phyloP scores from a whole-genome alignment of 2,329 filamentous ascomycete species.

The Fusarium verrucosum region DNA sequence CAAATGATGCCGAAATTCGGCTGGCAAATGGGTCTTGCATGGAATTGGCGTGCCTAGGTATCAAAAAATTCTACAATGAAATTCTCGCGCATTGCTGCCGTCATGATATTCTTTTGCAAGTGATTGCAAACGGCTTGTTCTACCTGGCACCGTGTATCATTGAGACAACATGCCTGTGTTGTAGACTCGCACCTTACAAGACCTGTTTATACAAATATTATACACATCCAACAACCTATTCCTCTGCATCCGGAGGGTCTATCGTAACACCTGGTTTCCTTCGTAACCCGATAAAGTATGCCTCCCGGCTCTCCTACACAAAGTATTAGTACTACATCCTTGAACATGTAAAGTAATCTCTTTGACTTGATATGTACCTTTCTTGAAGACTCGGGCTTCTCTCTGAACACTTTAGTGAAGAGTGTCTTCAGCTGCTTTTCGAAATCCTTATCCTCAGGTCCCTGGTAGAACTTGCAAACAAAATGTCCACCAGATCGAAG shows the following conservation, averaged over 20 bases:
- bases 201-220: not conserved
- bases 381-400: constrained; percentile 92
- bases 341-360: not conserved
- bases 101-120: constrained; percentile 29
- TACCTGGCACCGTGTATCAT: not conserved
- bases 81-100: constrained; percentile 44
- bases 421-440: constrained; percentile 78
- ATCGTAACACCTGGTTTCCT: constrained; percentile 63
- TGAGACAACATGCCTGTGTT: not conserved
- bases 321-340: constrained; percentile 1
- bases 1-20: constrained; percentile 45
- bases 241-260: constrained; percentile 5
- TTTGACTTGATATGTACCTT: constrained; percentile 62
- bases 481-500: constrained; percentile 86
- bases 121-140: not conserved
- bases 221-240: not conserved
- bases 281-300: constrained; percentile 82
- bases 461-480: constrained; percentile 97
- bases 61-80: constrained; percentile 53
- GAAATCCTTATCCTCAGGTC: constrained; percentile 81
- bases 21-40: constrained; percentile 52
- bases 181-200: too few species aligned
- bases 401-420: constrained; percentile 81
- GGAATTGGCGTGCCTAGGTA: constrained; percentile 60
- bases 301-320: constrained; percentile 69